Evolutionary conservation across 2,329 filamentous ascomycete species (phyloP), one percentile per base, ranked within the genome.

Genomic region (Cladosporium halotolerans): DNA sequence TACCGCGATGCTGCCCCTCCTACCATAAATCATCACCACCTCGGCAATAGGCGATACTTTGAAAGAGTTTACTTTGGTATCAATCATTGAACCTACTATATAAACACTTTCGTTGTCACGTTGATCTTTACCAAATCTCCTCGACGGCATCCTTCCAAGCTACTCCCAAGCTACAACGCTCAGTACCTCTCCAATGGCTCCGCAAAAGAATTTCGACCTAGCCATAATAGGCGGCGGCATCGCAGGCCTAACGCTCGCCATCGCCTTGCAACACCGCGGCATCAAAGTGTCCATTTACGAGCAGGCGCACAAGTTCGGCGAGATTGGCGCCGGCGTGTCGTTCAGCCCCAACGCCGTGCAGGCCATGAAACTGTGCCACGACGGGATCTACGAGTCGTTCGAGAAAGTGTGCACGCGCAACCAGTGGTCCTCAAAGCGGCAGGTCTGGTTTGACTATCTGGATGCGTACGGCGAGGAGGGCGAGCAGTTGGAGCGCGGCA

Each of bases 291-390:
- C 71, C 19, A 73, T 84, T 56, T 84, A 81, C 60, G 81, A 84
- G 65, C 72, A 78, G 9, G 79, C 79, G 0, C 52, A 70, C 0
- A 68, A 68, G 10, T 84, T 83, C 56, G 73, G 72, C 33, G 80
- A 83, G 61, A 78, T 83, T 31, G 80, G 81, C 2, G 78, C 79
- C 2, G 82, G 80, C 5, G 72, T 84, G 1, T 73, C 75, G 2
- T 76, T 84, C 44, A 78, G 78, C 1, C 76, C 79, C 34, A 82
- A 82, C 57, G 76, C 79, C 3, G 55, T 62, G 5, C 74, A 75
- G 18, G 78, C 80, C 3, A 78, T 84, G 74, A 68, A 72, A 13
- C 66, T 78, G 4, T 76, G 82, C 57, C 74, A 76, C 38, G 75
- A 77, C 1, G 69, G 68, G 19, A 64, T 77, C 44, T 60, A 65